Base-by-base conservation (phyloP, 768 basidiomycete species). In the Hygrophorus pudorinus region DNA sequence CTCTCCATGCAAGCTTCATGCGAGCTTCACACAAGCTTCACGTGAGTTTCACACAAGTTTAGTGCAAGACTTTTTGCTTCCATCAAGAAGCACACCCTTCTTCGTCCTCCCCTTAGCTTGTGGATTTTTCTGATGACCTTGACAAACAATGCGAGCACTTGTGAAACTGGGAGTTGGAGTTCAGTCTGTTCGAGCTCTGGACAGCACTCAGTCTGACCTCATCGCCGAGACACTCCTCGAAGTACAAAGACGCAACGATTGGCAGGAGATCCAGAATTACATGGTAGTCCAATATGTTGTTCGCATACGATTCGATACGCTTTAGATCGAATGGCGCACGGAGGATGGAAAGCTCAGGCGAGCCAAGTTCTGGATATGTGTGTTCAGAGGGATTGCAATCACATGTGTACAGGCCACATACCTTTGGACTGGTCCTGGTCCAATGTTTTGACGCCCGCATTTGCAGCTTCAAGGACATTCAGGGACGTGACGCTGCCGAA, bases 201-300 rank as follows among this genome's bases (percentile, higher is more conserved):
- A 97, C 84, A 0, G 85, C 88, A 33, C 86, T 88, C 14, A 98
- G 62, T 35, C 65, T 75, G 14, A 85, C 65, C 13, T 81, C 80
- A 4, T 70, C 70, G 1, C 79, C 80, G 5, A 85, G 60, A 27
- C 80, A 73, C 52, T 70, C 73, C 53, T 89, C 79, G 60, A 98
- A 99, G 65, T 84, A 94, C 11, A 97, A 68, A n/a, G 73, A 65
- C 2, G 90, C 79, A 29, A 91, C 65, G 1, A 68, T 74, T 0
- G 96, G 94, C 12, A 99, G 71, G 18, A 98, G 71, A 60, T 99
- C 96, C 32, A 98, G 72, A 45, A 98, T 77, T 53, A 94, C 90
- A 58, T 98, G 96, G 55, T 94, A 97, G 62, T 98, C 96, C 33
- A 98, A 73, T 78, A 85, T 82, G 58, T 91, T 91, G 60, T 96